These are phyloP conservation scores for Flaveria bidentis DNA, from an alignment of 129 eudicot species.

Conservation along the genomic window DNA sequence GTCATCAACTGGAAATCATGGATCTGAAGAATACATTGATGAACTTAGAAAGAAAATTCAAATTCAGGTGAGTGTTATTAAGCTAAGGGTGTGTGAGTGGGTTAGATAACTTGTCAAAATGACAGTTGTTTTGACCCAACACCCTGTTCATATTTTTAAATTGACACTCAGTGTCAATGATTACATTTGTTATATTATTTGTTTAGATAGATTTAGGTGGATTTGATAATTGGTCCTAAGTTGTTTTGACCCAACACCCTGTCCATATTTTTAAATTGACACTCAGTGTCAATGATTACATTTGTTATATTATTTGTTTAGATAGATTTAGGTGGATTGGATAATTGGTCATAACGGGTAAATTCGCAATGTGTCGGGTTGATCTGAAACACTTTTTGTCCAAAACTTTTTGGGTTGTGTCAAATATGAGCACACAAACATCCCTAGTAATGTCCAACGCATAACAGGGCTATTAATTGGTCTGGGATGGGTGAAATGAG, in stretches of 20 bases:
- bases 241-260: neutral
- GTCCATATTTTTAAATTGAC: neutral
- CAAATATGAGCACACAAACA: neutral
- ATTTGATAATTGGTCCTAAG: neutral
- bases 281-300: neutral
- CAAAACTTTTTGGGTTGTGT: neutral
- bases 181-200: neutral
- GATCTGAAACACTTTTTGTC: neutral
- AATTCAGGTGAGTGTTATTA: conserved; percentile 54
- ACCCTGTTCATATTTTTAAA: neutral
- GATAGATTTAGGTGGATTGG: neutral
- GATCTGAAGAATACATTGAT: conserved; percentile 53
- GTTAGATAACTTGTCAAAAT: neutral
- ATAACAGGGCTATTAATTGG: no score
- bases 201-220: neutral
- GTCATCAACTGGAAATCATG: conserved; percentile 39
- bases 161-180: neutral
- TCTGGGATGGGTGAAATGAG: no score
- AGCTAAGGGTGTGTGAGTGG: neutral
- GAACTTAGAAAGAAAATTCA: conserved; percentile 76
- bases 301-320: neutral
- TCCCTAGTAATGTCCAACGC: no score
- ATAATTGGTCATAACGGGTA: neutral
- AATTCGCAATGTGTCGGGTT: neutral
- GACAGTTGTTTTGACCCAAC: neutral